Evolutionary conservation across 176 grass and related monocot species (phyloP), one percentile per base, ranked within the genome.

Genomic region (Typha latifolia): DNA sequence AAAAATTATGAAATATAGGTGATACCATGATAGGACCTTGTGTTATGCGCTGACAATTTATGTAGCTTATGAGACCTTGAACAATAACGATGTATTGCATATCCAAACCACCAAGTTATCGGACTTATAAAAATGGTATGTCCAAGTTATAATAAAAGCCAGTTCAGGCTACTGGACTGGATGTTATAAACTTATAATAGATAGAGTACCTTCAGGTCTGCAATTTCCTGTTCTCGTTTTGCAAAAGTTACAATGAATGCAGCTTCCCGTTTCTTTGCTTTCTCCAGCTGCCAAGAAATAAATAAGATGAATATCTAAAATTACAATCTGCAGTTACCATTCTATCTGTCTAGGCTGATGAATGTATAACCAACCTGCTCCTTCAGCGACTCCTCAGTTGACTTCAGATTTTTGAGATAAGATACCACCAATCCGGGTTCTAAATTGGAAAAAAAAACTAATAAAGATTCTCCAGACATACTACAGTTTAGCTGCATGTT

Each of bases 251-350:
- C 86, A 63, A 99, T 99, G 64, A 81, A 99, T 69, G 95, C 86
- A 61, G 95, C 95, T 69, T 99, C 95, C 67, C 89, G 89, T 85
- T 99, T 99, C 81, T 99, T 99, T 63, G 95, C 95, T 79, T 99
- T 99, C 73, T 99, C 95, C 19, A 90, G 79, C 95, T 99, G 79
- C 61, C 50, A 80, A 76, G 27, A 21, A 84, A 76, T 1, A 66
- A 69, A 14, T 68, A 48, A 62, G 37, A 69, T 53, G 32, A 22
- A 19, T 8, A 69, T 26, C 52, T 12, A 67, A 15, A 73, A 73
- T 10, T 21, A 61, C 34, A 62, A 68, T 27, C n/a, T 69, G 7
- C 22, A 49, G 43, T 34, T 50, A 51, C 47, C 2, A 84, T 47
- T 61, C 32, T 18, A 27, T 12, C 0, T n/a, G 67, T 75, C 26